A percentile compares a stretch with the other conserved stretches of the same genome.
These are phyloP conservation scores for Saraca asoca DNA, from an alignment of 331 rosid genomes.

Conservation along the genomic window DNA sequence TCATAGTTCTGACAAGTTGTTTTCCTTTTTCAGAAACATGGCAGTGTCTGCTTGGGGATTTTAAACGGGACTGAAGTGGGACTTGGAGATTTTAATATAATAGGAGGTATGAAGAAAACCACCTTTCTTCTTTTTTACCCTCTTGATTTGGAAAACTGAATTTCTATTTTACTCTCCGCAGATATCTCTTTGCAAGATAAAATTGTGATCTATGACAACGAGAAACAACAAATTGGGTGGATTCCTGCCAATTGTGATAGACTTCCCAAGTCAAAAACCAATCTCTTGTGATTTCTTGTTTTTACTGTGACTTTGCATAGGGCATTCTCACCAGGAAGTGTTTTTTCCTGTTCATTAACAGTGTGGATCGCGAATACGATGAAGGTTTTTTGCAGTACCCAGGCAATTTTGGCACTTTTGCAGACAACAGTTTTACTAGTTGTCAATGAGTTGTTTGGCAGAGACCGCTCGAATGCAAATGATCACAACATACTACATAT, in stretches of 20 bases:
- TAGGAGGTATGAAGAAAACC: slow-evolving; percentile 53
- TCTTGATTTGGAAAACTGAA: neutral
- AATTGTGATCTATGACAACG: slow-evolving; percentile 68
- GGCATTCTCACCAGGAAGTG: no score
- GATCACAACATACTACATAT: no score
- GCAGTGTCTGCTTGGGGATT: slow-evolving; percentile 73
- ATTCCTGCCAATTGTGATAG: slow-evolving; percentile 46
- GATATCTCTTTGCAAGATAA: slow-evolving; percentile 62
- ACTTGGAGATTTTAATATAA: slow-evolving; percentile 44
- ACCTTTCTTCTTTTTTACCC: neutral
- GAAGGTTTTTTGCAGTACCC: no score
- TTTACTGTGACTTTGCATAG: no score
- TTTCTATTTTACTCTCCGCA: slow-evolving; percentile 25
- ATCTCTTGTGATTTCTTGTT: slow-evolving; percentile 12
- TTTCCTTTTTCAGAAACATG: slow-evolving; percentile 42
- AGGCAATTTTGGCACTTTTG: slow-evolving; percentile 17
- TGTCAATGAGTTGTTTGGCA: slow-evolving; percentile 2
- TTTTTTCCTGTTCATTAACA: no score
- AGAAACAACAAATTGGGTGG: slow-evolving; percentile 69
- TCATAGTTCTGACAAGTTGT: slow-evolving; percentile 12
- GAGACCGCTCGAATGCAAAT: slow-evolving; percentile 20
- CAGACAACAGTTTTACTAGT: slow-evolving; percentile 18
- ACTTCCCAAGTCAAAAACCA: slow-evolving; percentile 39
- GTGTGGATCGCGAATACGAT: no score
- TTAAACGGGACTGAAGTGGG: slow-evolving; percentile 48